Base-by-base conservation (phyloP, 441 rosid genomes). In the Adansonia rubrostipa region DNA sequence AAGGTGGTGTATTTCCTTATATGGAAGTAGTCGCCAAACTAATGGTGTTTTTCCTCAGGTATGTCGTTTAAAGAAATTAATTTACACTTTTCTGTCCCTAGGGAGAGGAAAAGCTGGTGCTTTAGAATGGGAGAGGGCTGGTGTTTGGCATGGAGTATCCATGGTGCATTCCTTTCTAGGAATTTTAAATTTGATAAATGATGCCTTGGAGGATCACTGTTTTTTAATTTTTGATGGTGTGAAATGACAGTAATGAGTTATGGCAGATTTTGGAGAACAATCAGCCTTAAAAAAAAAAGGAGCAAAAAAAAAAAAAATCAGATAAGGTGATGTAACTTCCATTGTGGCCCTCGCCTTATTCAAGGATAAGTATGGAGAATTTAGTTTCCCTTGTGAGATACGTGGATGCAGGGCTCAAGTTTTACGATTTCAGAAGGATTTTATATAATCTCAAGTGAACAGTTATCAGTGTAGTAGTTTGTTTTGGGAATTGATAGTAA, bases 41-140 rank as follows among this genome's bases (percentile, higher is more conserved):
- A 87, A 86, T 75, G 93, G 93, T 28, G 90, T 88, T 80, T 87
- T 86, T 65, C 89, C 90, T 81, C 91, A 90, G 91, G 93, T 90
- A 61, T 61, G 85, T 67, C 64, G 19, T 71, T 24, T 20, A 50
- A 54, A 57, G 50, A 56, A 28, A 53, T 40, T 58, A n/a, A 28
- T 33, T 63, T 62, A 24, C 68, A 61, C 48, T 80, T 76, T 45
- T 10, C 9, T 19, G 10, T 56, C 36, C 33, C 70, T 40, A 20
- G 33, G 11, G 15, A 60, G 61, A 20, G 60, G 68, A 24, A 60
- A 57, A 62, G 13, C 11, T 74, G 19, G 19, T 74, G 40, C 68
- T 58, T 48, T 19, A 45, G 74, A 71, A 51, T 14, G 44, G 20
- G 45, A 53, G 53, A 72, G 74, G n/a, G 24, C 1, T 14, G 9